Base-by-base conservation (phyloP, 1,284 basidiomycete species). In the Anthracocystis walkeri region DNA sequence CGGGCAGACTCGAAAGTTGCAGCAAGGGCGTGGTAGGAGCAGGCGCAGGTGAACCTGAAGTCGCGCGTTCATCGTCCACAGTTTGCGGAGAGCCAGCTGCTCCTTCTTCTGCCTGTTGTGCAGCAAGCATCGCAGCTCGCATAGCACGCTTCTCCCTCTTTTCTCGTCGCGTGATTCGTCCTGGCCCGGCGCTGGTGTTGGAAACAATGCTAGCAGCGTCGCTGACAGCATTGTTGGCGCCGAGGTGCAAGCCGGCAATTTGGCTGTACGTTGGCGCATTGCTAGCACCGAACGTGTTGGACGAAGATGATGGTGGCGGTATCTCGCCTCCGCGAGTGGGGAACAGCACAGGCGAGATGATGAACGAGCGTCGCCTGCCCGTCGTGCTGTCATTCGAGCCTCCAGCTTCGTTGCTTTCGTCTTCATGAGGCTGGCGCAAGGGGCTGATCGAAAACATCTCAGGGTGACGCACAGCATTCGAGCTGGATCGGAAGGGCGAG, bases 271-370 rank as follows among this genome's bases (percentile, higher is more conserved):
- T 68, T 18, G 72, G 72, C 27, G 35, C 56, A 27, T 51, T 42
- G 8, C 42, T 46, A 41, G 58, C 45, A n/a, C 44, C 45, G 33
- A 49, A 65, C 23, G 55, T 38, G 58, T 40, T 60, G 7, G 63
- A 63, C 7, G 72, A 75, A 8, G 66, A 61, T 8, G 72, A 75
- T 12, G 72, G 66, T 25, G 72, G 72, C 11, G 72, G 72, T n/a
- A 70, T 67, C 38, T 74, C 69, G 21, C 71, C 68, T 16, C 68
- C 62, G 23, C 76, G 72, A 20, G 74, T 79, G 6, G 79, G 79
- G 50, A 77, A 81, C 45, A 81, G 58, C 6, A 81, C 69, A 12
- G 79, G 79, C 25, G 79, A 81, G 49, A 81, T 79, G 46, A 81
- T 60, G 23, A 81, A 78, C 0, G 79, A 74, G 38, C 63, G 65